phyloP scores from a whole-genome alignment of 441 rosid genomes.

The Gossypium schwendimanii region DNA sequence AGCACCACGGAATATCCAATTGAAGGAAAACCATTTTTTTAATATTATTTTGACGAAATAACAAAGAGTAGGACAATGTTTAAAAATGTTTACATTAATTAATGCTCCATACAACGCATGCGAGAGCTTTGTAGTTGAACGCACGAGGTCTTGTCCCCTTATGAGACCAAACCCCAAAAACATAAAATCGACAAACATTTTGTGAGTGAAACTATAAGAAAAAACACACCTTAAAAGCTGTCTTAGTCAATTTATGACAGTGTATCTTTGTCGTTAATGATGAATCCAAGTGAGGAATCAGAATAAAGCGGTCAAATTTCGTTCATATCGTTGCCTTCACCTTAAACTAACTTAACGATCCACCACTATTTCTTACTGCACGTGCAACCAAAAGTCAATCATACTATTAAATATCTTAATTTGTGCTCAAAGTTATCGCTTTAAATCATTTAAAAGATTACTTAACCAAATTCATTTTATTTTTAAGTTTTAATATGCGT shows the following conservation, averaged over 20 bases:
- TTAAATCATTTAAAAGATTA: not conserved
- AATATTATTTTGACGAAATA: too few relatives aligned
- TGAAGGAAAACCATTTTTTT: too few relatives aligned
- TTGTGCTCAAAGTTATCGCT: not conserved
- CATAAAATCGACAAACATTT: not conserved
- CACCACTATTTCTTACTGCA: constrained; percentile 16
- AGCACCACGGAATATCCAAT: too few relatives aligned
- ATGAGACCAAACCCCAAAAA: not conserved
- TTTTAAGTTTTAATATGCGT: not conserved
- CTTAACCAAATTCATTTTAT: not conserved
- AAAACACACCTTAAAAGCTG: not conserved
- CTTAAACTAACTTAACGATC: constrained; percentile 31
- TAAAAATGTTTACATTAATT: too few relatives aligned
- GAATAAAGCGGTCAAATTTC: not conserved
- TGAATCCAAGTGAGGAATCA: not conserved
- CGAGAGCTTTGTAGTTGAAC: too few relatives aligned
- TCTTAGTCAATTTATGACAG: not conserved
- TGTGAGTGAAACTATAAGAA: not conserved
- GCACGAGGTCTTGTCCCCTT: too few relatives aligned
- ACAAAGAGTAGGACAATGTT: too few relatives aligned
- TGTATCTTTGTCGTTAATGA: constrained; percentile 6
- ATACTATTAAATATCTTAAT: not conserved
- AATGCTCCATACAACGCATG: too few relatives aligned
- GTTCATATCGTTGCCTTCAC: constrained; percentile 1
- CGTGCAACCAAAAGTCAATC: not conserved